Evolutionary conservation across 352 stramenopile genomes (phyloP).

Genomic region (Aphanomyces invadans): DNA sequence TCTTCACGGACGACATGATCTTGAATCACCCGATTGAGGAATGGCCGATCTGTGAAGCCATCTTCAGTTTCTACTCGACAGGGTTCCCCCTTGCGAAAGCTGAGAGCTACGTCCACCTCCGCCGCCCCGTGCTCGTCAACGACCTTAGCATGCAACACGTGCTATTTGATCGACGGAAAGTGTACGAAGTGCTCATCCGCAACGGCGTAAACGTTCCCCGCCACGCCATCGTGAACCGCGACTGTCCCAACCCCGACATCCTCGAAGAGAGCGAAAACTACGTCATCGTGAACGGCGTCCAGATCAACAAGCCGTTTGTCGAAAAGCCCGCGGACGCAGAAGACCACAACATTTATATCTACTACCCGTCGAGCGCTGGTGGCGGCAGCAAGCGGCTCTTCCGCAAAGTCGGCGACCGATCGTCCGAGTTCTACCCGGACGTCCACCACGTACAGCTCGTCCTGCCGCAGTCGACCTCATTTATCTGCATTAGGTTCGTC

Average conservation of each 20-base stretch:
- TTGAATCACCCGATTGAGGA: slow-evolving; percentile 90
- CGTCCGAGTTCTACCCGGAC: slow-evolving; percentile 94
- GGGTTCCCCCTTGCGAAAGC: slow-evolving; percentile 97
- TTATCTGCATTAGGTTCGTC: slow-evolving; percentile 51
- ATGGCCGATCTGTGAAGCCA: slow-evolving; percentile 93
- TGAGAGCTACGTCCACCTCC: slow-evolving; percentile 93
- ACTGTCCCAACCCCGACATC: slow-evolving; percentile 75
- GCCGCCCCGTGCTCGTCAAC: slow-evolving; percentile 96
- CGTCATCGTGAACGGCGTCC: slow-evolving; percentile 89
- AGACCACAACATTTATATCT: slow-evolving; percentile 99
- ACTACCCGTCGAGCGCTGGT: slow-evolving; percentile 96
- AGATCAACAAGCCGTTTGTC: slow-evolving; percentile 99
- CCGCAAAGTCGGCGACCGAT: slow-evolving; percentile 93
- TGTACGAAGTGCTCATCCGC: slow-evolving; percentile 94
- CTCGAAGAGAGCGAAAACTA: slow-evolving; percentile 78
- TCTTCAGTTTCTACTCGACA: slow-evolving; percentile 98
- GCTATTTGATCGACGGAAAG: slow-evolving; percentile 92
- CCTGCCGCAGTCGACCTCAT: neutral
- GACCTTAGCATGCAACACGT: slow-evolving; percentile 95
- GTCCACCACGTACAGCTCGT: slow-evolving; percentile 76
- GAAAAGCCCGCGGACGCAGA: slow-evolving; percentile 99
- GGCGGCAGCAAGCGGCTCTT: slow-evolving; percentile 98
- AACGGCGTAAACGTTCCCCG: slow-evolving; percentile 94
- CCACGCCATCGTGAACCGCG: slow-evolving; percentile 92
- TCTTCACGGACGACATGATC: slow-evolving; percentile 98